Conservation (phyloP, 495 filamentous ascomycete species). For the Emericellopsis terricola region DNA sequence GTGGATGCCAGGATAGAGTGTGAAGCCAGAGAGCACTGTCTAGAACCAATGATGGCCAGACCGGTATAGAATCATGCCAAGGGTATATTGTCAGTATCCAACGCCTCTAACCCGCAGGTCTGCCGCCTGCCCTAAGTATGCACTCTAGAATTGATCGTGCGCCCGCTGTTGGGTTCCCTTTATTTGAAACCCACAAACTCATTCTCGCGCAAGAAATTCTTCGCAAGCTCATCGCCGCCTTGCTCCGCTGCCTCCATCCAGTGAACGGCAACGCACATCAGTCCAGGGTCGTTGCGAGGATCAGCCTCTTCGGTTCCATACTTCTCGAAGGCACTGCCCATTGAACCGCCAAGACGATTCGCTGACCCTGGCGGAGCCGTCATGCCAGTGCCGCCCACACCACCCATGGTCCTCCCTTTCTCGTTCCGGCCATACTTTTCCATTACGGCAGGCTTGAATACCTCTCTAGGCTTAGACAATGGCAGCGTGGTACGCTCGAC, state of each 20-base stretch:
- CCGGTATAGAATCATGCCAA: too few species aligned
- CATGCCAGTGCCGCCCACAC: slow-evolving; percentile 4
- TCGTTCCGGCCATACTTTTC: slow-evolving; percentile 38
- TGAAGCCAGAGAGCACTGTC: too few species aligned
- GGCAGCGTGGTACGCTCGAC: slow-evolving; percentile 73
- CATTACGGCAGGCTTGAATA: slow-evolving; percentile 81
- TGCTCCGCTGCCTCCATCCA: slow-evolving; percentile 90
- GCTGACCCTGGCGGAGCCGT: too few species aligned
- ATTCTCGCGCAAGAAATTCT: slow-evolving; percentile 62
- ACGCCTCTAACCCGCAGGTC: too few species aligned
- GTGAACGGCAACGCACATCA: slow-evolving; percentile 92
- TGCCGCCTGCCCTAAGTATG: too few species aligned
- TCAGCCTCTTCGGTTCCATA: slow-evolving; percentile 23
- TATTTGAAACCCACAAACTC: slow-evolving; percentile 16
- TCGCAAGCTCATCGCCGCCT: slow-evolving; percentile 77
- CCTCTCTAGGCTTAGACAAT: slow-evolving; percentile 68
- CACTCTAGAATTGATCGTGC: too few species aligned
- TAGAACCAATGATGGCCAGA: too few species aligned
- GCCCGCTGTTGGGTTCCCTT: too few species aligned
- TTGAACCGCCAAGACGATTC: slow-evolving; percentile 3
- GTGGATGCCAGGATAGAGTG: too few species aligned
- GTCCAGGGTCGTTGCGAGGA: slow-evolving; percentile 61
- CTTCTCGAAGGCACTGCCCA: slow-evolving; percentile 7
- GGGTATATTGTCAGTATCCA: too few species aligned
- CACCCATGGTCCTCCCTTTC: slow-evolving; percentile 6